Conservation (phyloP, 208 protist species). For the Endotrypanum monterogeii region DNA sequence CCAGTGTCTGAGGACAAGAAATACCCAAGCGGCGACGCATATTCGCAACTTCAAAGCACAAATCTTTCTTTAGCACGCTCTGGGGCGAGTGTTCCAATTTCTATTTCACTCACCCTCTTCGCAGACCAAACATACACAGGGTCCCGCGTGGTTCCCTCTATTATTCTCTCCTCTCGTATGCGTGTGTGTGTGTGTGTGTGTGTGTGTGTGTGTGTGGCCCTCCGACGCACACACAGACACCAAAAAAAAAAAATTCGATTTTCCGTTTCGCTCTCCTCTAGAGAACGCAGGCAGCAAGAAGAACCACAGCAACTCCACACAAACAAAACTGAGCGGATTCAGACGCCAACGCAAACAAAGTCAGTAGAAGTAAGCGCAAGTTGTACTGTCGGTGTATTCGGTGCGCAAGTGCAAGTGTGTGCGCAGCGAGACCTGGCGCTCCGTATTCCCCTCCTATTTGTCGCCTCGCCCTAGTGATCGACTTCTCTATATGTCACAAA, state of each 20-base stretch:
- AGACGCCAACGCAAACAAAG: too few species aligned
- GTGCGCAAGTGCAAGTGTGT: background rate
- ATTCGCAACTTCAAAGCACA: too few species aligned
- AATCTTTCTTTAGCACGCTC: background rate
- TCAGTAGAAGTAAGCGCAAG: background rate
- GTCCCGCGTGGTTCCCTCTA: background rate
- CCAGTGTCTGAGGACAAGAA: constrained; percentile 1
- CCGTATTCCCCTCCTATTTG: background rate
- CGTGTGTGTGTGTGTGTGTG: background rate
- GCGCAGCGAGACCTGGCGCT: background rate
- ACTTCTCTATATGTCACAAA: background rate
- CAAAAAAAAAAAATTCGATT: background rate
- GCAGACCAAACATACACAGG: background rate
- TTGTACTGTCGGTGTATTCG: background rate
- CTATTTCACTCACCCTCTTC: background rate
- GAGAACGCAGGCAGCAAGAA: background rate
- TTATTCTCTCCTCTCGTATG: background rate
- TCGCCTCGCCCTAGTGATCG: background rate
- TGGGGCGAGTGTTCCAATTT: background rate
- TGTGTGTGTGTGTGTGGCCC: background rate
- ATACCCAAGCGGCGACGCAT: constrained; percentile 26
- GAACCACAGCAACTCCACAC: background rate
- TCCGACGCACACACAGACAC: background rate
- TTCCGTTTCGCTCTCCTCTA: background rate
- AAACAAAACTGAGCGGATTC: background rate